Conservation (phyloP, 129 eudicot genomes). For the Ambrosia artemisiifolia region DNA sequence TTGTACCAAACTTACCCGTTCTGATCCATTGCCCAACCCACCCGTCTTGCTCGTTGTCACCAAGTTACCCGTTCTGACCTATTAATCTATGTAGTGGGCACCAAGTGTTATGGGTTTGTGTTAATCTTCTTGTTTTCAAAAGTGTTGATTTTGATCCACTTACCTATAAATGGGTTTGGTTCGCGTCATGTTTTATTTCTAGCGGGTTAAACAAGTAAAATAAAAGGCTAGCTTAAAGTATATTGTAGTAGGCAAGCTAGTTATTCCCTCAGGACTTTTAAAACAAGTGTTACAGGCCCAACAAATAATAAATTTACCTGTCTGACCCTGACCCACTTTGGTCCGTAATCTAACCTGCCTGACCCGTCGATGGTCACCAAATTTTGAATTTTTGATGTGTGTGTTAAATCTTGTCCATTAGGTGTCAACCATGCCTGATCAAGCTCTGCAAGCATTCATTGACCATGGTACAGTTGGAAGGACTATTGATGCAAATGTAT, state of each 20-base stretch:
- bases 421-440: conserved; percentile 99
- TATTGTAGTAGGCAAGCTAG: not conserved
- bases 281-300: not conserved
- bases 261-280: not conserved
- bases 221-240: not conserved
- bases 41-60: no score
- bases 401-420: conserved; percentile 19
- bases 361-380: not conserved
- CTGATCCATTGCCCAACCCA: no score
- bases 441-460: conserved; percentile 86
- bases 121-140: not conserved
- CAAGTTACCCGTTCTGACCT: no score
- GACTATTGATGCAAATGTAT: conserved; percentile 82
- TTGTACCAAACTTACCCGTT: no score
- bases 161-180: not conserved
- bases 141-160: not conserved
- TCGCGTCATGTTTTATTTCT: not conserved
- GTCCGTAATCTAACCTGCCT: not conserved
- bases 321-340: not conserved
- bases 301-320: not conserved
- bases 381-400: conserved; percentile 1
- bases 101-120: not conserved
- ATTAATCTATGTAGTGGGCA: not conserved
- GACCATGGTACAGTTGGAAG: conserved; percentile 91
- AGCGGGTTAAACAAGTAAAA: not conserved